phyloP scores from a whole-genome alignment of 352 stramenopile genomes.

The Halophytophthora polymorphica region DNA sequence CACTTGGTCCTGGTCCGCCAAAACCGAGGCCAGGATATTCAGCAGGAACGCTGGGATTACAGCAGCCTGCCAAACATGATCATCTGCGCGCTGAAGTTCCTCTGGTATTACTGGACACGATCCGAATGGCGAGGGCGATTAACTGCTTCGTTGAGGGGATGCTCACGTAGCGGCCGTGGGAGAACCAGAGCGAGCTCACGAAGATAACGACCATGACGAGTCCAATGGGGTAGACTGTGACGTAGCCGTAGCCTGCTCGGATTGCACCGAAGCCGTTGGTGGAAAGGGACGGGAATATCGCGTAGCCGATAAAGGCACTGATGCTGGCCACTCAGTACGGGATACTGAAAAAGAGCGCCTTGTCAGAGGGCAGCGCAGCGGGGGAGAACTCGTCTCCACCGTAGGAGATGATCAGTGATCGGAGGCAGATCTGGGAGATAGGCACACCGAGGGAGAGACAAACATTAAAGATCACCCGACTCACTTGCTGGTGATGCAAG shows the following conservation, averaged over 20 bases:
- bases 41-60: conserved; percentile 32
- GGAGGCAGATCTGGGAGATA: conserved; percentile 39
- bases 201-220: conserved; percentile 32
- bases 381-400: conserved; percentile 58
- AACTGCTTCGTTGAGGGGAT: conserved; percentile 23
- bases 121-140: conserved; percentile 37
- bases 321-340: conserved; percentile 80
- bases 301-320: conserved; percentile 65
- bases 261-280: conserved; percentile 60
- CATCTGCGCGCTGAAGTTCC: conserved; percentile 22
- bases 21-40: conserved; percentile 51
- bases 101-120: conserved; percentile 20
- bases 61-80: conserved; percentile 26
- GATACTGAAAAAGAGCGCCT: conserved; percentile 69
- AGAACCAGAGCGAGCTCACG: conserved; percentile 27
- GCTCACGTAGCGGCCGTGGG: conserved; percentile 43
- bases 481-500: conserved; percentile 22
- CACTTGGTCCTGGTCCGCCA: conserved; percentile 24
- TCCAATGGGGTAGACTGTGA: conserved; percentile 57
- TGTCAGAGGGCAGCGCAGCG: conserved; percentile 25
- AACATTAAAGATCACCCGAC: conserved; percentile 50
- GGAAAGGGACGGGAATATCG: conserved; percentile 59
- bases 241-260: conserved; percentile 68
- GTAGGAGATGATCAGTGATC: conserved; percentile 54
- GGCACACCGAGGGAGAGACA: conserved; percentile 44